These are phyloP conservation scores for Nemania serpens DNA, from an alignment of 2,329 filamentous ascomycete species.

Conservation along the genomic window DNA sequence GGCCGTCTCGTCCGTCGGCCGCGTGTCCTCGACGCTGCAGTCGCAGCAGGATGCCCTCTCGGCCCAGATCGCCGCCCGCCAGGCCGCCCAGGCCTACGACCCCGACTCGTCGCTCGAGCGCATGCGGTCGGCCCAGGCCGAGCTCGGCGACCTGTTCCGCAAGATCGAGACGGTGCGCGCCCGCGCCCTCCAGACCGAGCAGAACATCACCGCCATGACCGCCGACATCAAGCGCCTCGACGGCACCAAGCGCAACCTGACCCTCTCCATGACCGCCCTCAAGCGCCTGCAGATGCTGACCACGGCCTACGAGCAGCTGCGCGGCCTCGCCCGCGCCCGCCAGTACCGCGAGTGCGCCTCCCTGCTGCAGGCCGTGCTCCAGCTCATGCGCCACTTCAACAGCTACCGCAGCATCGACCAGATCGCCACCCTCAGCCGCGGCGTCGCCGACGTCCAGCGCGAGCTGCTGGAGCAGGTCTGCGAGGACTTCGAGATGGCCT, in stretches of 20 bases:
- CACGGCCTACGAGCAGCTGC: conserved; percentile 96
- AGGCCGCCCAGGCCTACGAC: conserved; percentile 79
- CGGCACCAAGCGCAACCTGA: conserved; percentile 94
- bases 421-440: conserved; percentile 89
- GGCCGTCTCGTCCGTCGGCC: conserved; percentile 75
- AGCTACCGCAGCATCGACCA: conserved; percentile 97
- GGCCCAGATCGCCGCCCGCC: conserved; percentile 72
- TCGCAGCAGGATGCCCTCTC: conserved; percentile 82
- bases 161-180: conserved; percentile 94
- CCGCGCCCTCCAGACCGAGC: conserved; percentile 88
- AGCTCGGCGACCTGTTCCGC: conserved; percentile 86
- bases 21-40: conserved; percentile 74
- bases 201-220: conserved; percentile 97
- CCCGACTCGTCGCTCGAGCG: conserved; percentile 87
- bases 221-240: conserved; percentile 98
- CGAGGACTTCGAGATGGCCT: conserved; percentile 96
- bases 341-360: conserved; percentile 97
- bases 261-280: conserved; percentile 94
- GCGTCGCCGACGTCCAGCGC: conserved; percentile 90
- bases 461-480: conserved; percentile 97
- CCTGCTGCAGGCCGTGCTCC: conserved; percentile 89
- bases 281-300: conserved; percentile 98
- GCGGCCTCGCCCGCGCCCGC: conserved; percentile 77
- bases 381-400: conserved; percentile 98
- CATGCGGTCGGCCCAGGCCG: conserved; percentile 88